A percentile compares a stretch with the other conserved stretches of the same genome.
These are phyloP conservation scores for Fusarium redolens DNA, from an alignment of 2,329 filamentous ascomycete genomes.

Conservation along the genomic window DNA sequence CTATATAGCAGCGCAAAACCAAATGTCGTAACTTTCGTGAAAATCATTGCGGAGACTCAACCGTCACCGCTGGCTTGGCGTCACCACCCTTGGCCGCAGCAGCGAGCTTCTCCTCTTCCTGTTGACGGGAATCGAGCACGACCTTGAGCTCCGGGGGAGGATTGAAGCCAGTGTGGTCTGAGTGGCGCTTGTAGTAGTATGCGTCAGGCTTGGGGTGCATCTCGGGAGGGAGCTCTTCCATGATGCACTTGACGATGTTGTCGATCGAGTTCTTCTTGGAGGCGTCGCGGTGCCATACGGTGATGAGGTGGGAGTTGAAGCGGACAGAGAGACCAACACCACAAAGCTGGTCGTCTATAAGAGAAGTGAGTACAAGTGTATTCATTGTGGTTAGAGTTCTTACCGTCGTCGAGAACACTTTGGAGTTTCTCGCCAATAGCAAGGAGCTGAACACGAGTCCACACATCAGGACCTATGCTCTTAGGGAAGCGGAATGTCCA, in stretches of 20 bases:
- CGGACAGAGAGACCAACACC: constrained; percentile 88
- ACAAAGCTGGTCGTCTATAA: constrained; percentile 83
- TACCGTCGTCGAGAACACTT: constrained; percentile 76
- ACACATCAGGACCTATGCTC: constrained; percentile 76
- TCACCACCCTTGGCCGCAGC: constrained; percentile 35
- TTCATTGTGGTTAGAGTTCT: constrained; percentile 39
- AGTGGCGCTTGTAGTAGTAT: constrained; percentile 91
- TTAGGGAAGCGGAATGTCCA: constrained; percentile 95
- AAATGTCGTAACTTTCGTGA: constrained; percentile 32
- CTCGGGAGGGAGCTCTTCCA: constrained; percentile 78
- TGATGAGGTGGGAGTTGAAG: constrained; percentile 89
- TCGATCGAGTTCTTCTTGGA: constrained; percentile 83
- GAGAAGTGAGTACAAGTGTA: constrained; percentile 18
- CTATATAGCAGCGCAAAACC: constrained; percentile 15
- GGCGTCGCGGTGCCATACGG: constrained; percentile 92
- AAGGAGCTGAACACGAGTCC: constrained; percentile 83
- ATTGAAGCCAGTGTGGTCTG: constrained; percentile 86
- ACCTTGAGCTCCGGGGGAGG: constrained; percentile 69
- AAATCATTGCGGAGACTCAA: constrained; percentile 44
- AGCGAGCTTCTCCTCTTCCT: constrained; percentile 53
- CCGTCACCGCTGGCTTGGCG: constrained; percentile 43
- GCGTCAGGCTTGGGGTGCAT: constrained; percentile 76
- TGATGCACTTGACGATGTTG: constrained; percentile 76
- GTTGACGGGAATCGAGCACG: constrained; percentile 67
- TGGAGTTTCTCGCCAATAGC: constrained; percentile 87